Base-by-base conservation (phyloP, 2,329 filamentous ascomycete genomes). In the Parafenestella ontariensis region DNA sequence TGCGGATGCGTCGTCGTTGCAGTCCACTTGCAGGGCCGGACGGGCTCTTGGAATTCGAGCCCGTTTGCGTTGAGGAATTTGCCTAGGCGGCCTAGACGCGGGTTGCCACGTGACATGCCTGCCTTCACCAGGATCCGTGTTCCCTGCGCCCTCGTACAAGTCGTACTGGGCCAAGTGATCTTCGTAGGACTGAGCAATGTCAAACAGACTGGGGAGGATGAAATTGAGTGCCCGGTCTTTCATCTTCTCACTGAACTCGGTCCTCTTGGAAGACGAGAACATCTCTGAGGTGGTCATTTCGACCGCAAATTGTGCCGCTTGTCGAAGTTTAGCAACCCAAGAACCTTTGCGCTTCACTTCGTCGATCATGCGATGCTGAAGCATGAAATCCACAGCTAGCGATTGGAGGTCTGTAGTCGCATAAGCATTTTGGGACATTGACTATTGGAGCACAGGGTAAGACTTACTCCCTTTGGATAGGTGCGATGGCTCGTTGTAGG, bases 401-500 rank as follows among this genome's bases (percentile, higher is more conserved):
- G 55, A 64, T 31, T 68, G 50, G 4, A 73, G 64, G 2, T 64
- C 69, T 73, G 33, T 1, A 29, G n/a, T 2, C 5, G n/a, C 11
- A 26, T 66, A 23, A 64, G 60, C 47, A n/a, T n/a, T 40, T 33
- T 13, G 18, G 8, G 11, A 5, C 28, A 24, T 11, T 21, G 8
- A 23, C 11, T 40, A 23, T 40, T 2, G 1, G 23, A 8, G 8
- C n/a, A 20, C 5, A 23, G 3, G 8, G 3, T 20, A 7, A 9
- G 37, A 49, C 64, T 54, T 63, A 71, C 71, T 54, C n/a, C 58
- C 34, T 33, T 66, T 63, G 37, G 64, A 65, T 8, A 75, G 56
- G 40, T 75, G 72, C 2, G 72, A 67, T 6, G 72, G 71, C 36
- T 75, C 72, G n/a, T 59, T 60, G 44, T 73, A 74, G 6, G 55